Percentiles rank a stretch among this genome's conserved stretches.
phyloP scores from a whole-genome alignment of 306 rosid species.

The Vigna reflexopilosa region DNA sequence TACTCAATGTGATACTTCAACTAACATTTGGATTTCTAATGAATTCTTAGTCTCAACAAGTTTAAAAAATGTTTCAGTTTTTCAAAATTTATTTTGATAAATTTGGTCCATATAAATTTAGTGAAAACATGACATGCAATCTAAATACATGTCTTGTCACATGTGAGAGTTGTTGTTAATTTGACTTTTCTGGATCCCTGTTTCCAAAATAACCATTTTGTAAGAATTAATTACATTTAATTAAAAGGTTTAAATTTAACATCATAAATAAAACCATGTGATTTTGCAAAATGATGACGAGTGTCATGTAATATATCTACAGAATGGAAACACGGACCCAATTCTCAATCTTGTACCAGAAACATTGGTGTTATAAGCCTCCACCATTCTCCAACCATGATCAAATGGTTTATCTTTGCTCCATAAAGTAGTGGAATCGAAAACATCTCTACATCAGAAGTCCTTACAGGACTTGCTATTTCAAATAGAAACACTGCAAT shows the following conservation, averaged over 20 bases:
- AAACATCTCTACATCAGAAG: constrained; percentile 65
- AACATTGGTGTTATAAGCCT: constrained; percentile 98
- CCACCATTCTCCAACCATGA: constrained; percentile 97
- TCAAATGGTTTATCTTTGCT: constrained; percentile 85
- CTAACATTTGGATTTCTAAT: no score
- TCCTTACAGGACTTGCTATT: constrained; percentile 87
- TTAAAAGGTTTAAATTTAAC: not conserved
- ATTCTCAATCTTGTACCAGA: constrained; percentile 90
- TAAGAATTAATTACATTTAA: not conserved
- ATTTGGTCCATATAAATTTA: not conserved
- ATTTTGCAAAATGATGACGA: constrained; percentile 20
- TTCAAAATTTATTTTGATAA: not conserved
- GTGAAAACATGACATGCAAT: not conserved
- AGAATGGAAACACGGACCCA: constrained; percentile 87
- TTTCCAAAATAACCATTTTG: not conserved
- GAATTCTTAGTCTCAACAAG: not conserved
- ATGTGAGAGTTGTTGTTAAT: not conserved
- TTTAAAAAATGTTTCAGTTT: not conserved
- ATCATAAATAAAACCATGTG: constrained; percentile 7
- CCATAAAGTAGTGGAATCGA: constrained; percentile 82
- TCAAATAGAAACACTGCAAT: constrained; percentile 91
- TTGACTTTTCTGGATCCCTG: not conserved
- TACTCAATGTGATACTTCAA: no score
- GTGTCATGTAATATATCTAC: constrained; percentile 38
- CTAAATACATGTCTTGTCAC: not conserved